A percentile compares a stretch with the other conserved stretches of the same genome.
Evolutionary conservation across 768 basidiomycete species (phyloP).

Genomic region (Pisolithus marmoratus): DNA sequence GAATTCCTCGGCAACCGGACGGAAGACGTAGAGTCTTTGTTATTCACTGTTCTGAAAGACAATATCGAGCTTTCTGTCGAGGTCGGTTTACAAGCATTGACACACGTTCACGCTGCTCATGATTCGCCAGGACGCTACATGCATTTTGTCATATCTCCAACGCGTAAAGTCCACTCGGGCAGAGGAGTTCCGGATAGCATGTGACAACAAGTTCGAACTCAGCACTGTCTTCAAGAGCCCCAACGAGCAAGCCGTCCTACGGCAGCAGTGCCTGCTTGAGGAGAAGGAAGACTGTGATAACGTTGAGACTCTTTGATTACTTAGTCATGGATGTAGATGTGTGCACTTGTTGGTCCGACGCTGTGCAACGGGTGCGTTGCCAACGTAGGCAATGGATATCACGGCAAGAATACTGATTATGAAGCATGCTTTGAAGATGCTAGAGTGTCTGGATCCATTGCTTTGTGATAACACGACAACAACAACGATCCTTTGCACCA

Average conservation of each 20-base stretch:
- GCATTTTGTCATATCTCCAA: constrained; percentile 43
- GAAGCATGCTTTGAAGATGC: no score
- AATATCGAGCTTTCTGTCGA: constrained; percentile 40
- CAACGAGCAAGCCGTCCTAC: constrained; percentile 44
- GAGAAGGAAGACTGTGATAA: constrained; percentile 16
- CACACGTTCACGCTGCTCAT: neutral
- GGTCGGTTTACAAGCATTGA: constrained; percentile 30
- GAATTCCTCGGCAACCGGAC: constrained; percentile 39
- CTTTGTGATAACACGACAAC: no score
- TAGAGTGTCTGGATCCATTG: no score
- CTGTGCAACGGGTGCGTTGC: neutral
- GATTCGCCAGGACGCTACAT: constrained; percentile 43
- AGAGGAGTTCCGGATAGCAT: constrained; percentile 57
- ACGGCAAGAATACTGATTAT: no score
- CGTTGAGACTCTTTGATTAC: constrained; percentile 19
- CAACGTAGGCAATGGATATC: neutral
- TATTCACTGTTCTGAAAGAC: constrained; percentile 45
- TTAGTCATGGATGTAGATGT: neutral
- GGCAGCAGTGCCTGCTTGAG: constrained; percentile 13
- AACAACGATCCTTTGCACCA: no score
- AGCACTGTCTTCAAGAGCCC: constrained; percentile 63
- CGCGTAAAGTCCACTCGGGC: constrained; percentile 45
- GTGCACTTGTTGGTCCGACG: neutral
- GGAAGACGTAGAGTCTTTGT: constrained; percentile 55
- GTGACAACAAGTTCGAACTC: constrained; percentile 47